Evolutionary conservation across 1,139 yeast genomes (phyloP).

Genomic region (Schwanniomyces etchellsii): DNA sequence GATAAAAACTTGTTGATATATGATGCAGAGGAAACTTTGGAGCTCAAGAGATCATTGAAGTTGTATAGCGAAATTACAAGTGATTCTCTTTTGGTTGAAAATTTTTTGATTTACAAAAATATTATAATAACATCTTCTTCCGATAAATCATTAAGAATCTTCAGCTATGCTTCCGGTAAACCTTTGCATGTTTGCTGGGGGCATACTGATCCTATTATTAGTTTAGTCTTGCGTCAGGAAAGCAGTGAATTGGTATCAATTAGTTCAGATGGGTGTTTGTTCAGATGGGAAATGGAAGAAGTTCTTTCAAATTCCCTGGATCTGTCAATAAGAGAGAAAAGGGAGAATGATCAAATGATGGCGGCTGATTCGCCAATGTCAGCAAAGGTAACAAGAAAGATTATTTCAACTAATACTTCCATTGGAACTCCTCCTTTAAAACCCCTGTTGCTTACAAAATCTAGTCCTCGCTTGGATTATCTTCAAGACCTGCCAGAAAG

Average conservation of each 20-base stretch:
- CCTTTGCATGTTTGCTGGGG: constrained; percentile 55
- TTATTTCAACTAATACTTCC: not conserved
- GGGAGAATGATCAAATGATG: not conserved
- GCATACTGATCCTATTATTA: constrained; percentile 53
- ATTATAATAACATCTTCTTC: constrained; percentile 42
- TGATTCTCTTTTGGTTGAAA: constrained; percentile 41
- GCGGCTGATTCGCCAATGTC: not conserved
- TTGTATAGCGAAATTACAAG: constrained; percentile 26
- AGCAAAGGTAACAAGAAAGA: not conserved
- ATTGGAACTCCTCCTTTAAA: not conserved
- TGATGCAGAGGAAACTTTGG: constrained; percentile 26
- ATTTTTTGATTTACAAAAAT: constrained; percentile 22
- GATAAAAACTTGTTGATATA: constrained; percentile 46
- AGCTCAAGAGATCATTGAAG: constrained; percentile 33
- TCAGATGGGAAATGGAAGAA: constrained; percentile 34
- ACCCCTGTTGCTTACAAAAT: not conserved
- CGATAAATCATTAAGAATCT: constrained; percentile 54
- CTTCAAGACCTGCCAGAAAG: constrained; percentile 1
- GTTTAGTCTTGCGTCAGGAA: constrained; percentile 22
- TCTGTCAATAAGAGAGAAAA: constrained; percentile 1
- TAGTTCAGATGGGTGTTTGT: constrained; percentile 49
- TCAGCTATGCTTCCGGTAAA: constrained; percentile 40
- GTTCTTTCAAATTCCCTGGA: constrained; percentile 3
- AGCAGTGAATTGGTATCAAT: constrained; percentile 30
- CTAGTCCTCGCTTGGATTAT: not conserved